phyloP scores from a whole-genome alignment of 129 eudicot genomes.

The Lonicera japonica region DNA sequence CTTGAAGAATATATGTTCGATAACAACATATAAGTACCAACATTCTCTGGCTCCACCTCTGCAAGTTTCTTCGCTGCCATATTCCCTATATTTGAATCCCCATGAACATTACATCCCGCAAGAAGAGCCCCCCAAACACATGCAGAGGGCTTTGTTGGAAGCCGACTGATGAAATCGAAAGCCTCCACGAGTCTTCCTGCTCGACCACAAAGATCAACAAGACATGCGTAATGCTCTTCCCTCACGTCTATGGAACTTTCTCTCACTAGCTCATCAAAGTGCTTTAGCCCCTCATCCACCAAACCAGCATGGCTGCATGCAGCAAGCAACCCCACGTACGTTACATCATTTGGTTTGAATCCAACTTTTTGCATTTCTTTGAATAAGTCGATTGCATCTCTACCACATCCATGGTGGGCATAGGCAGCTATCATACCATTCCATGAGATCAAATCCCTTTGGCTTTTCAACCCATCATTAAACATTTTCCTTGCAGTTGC shows the following conservation, averaged over 20 bases:
- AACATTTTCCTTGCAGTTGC: conserved; percentile 21
- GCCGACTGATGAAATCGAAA: conserved; percentile 8
- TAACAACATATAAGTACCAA: conserved; percentile 10
- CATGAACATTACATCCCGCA: conserved; percentile 24
- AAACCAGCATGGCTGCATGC: conserved; percentile 42
- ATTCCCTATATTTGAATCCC: conserved; percentile 16
- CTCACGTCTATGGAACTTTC: conserved; percentile 14
- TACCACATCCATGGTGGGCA: conserved; percentile 29
- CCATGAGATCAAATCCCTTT: conserved; percentile 34
- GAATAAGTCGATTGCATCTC: conserved; percentile 23
- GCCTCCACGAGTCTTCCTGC: conserved; percentile 30
- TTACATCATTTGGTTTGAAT: conserved; percentile 28
- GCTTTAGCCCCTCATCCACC: conserved; percentile 27
- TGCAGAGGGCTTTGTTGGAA: conserved; percentile 2
- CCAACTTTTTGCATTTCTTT: conserved; percentile 25
- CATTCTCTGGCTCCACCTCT: conserved; percentile 11
- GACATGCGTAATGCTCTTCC: conserved; percentile 25
- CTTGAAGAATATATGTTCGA: conserved; percentile 13
- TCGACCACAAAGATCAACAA: conserved; percentile 29
- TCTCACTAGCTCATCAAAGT: conserved; percentile 14
- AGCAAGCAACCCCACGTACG: conserved; percentile 30
- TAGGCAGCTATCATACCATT: conserved; percentile 33
- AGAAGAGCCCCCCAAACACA: conserved; percentile 32
- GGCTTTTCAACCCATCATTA: conserved; percentile 12
- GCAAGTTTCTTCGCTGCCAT: conserved; percentile 11